Percentiles rank a stretch among this genome's conserved stretches.
These are phyloP conservation scores for Aspergillus wentii DNA, from an alignment of 495 filamentous ascomycete species.

Conservation along the genomic window DNA sequence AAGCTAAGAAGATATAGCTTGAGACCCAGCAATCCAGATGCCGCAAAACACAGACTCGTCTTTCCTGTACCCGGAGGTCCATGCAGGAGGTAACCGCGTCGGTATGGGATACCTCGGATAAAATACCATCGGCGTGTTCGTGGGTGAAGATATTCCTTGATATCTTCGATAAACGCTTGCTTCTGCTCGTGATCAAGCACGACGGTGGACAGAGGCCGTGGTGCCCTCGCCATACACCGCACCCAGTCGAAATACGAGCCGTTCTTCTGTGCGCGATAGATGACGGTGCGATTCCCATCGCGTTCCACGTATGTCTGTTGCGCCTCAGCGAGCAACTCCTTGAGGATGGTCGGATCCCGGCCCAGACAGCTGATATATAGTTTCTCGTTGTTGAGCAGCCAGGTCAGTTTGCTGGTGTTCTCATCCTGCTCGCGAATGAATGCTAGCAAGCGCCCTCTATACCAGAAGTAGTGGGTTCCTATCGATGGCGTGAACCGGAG, in stretches of 20 bases:
- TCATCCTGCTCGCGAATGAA: conserved; percentile 47
- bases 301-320: conserved; percentile 50
- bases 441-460: conserved; percentile 48
- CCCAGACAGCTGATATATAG: conserved; percentile 63
- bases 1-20: conserved; percentile 44
- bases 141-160: conserved; percentile 83
- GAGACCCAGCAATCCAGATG: conserved; percentile 38
- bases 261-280: conserved; percentile 51
- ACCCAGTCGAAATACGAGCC: conserved; percentile 51
- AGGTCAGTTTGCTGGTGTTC: conserved; percentile 15
- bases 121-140: conserved; percentile 73
- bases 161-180: conserved; percentile 65
- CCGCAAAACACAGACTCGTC: conserved; percentile 46
- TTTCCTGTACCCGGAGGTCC: conserved; percentile 48
- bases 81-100: conserved; percentile 43
- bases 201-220: conserved; percentile 77
- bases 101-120: conserved; percentile 55
- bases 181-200: conserved; percentile 75
- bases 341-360: conserved; percentile 58
- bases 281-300: conserved; percentile 59
- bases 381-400: conserved; percentile 46
- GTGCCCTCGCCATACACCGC: conserved; percentile 62
- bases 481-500: conserved; percentile 61
- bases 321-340: conserved; percentile 63
- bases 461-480: conserved; percentile 64